Percentiles rank a stretch among this genome's conserved stretches.
These are phyloP conservation scores for Saksenaea vasiformis DNA, from an alignment of 371 early-diverging fungal species.

Conservation along the genomic window DNA sequence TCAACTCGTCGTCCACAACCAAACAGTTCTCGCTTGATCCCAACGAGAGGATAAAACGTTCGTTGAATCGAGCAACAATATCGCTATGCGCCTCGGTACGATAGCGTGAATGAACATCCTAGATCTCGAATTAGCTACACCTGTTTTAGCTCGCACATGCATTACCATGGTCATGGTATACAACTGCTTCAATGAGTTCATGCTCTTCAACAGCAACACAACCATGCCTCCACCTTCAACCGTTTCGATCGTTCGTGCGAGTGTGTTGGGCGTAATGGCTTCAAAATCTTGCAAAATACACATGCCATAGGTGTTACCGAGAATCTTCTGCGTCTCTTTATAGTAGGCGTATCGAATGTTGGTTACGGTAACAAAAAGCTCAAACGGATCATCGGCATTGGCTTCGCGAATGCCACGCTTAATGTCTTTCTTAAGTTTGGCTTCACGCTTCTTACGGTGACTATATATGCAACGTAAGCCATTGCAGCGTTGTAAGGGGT, in stretches of 20 bases:
- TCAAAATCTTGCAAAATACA: slow-evolving; percentile 99
- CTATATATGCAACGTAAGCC: slow-evolving; percentile 29
- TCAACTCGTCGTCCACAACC: slow-evolving; percentile 96
- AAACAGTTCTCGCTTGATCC: slow-evolving; percentile 90
- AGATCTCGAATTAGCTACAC: neutral
- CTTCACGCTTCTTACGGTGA: slow-evolving; percentile 96
- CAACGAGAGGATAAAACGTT: slow-evolving; percentile 95
- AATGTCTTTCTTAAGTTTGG: slow-evolving; percentile 89
- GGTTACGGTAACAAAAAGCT: slow-evolving; percentile 93
- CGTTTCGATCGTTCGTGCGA: slow-evolving; percentile 98
- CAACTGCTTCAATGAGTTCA: slow-evolving; percentile 93
- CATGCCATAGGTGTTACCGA: slow-evolving; percentile 99
- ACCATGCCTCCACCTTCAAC: slow-evolving; percentile 99
- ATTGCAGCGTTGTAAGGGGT: neutral
- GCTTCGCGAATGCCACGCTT: slow-evolving; percentile 88
- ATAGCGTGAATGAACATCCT: slow-evolving; percentile 94
- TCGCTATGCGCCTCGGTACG: slow-evolving; percentile 93
- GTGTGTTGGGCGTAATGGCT: slow-evolving; percentile 96
- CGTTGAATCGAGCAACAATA: slow-evolving; percentile 96
- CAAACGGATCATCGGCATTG: slow-evolving; percentile 95
- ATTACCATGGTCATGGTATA: slow-evolving; percentile 96
- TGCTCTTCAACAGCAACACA: slow-evolving; percentile 90
- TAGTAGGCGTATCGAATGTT: slow-evolving; percentile 98
- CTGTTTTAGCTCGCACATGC: neutral
- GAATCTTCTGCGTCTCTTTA: slow-evolving; percentile 97